Conservation (phyloP, 345 rosid species). For the Linum trigynum region DNA sequence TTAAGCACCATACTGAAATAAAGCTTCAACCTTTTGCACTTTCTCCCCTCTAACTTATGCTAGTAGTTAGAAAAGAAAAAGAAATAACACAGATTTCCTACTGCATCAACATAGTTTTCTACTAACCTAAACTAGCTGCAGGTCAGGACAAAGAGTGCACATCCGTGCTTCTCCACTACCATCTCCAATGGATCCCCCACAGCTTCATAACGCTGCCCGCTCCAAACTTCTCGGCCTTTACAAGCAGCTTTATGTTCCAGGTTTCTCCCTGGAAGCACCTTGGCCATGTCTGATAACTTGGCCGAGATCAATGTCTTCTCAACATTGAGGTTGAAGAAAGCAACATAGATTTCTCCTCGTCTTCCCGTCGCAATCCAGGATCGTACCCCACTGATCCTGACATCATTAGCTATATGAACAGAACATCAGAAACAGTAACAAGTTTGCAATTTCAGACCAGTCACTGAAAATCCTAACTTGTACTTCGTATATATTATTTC, state of each 20-base stretch:
- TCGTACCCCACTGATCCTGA: slow-evolving; percentile 40
- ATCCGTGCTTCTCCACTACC: slow-evolving; percentile 41
- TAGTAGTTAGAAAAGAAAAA: not conserved
- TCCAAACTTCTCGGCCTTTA: slow-evolving; percentile 55
- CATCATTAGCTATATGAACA: slow-evolving; percentile 17
- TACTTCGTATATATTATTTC: too few species aligned
- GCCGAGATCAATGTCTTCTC: slow-evolving; percentile 37
- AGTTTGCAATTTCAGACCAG: too few species aligned
- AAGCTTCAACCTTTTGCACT: too few species aligned
- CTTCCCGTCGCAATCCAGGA: slow-evolving; percentile 90
- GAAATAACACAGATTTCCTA: not conserved
- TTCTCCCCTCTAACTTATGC: too few species aligned
- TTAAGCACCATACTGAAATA: too few species aligned
- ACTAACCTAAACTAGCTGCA: slow-evolving; percentile 23
- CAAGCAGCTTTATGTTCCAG: slow-evolving; percentile 31
- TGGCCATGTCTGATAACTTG: slow-evolving; percentile 45
- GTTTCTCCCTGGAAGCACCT: slow-evolving; percentile 31
- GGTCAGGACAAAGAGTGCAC: slow-evolving; percentile 48
- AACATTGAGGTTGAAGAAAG: slow-evolving; percentile 21
- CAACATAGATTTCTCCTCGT: slow-evolving; percentile 25
- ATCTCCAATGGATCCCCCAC: slow-evolving; percentile 26
- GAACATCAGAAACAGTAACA: not conserved
- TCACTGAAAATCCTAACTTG: too few species aligned
- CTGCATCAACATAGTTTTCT: not conserved
- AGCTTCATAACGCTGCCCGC: slow-evolving; percentile 27